These are phyloP conservation scores for Elsinoe australis DNA, from an alignment of 2,329 filamentous ascomycete species.

Conservation along the genomic window DNA sequence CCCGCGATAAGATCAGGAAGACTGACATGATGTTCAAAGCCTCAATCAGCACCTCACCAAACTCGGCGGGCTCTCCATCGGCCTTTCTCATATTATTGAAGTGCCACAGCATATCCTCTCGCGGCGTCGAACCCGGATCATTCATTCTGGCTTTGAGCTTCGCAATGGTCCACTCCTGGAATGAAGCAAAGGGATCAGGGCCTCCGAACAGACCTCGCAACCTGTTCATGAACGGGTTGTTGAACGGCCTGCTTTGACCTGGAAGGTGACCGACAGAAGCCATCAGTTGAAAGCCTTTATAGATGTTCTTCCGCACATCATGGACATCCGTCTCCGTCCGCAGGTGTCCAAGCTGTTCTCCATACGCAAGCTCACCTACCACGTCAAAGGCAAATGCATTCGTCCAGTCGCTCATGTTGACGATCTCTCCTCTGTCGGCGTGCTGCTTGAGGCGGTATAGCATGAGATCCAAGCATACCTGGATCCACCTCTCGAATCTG, in stretches of 20 bases:
- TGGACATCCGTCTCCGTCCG: neutral
- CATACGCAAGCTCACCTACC: conserved; percentile 20
- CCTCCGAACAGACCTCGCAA: neutral
- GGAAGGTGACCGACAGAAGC: conserved; percentile 18
- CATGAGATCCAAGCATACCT: conserved; percentile 29
- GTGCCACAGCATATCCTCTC: conserved; percentile 21
- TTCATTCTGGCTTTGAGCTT: conserved; percentile 15
- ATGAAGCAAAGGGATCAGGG: conserved; percentile 13
- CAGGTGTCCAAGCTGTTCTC: conserved; percentile 20
- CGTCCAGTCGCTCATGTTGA: conserved; percentile 21
- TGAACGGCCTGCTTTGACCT: conserved; percentile 17
- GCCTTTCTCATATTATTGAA: conserved; percentile 18
- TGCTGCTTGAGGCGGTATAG: conserved; percentile 21
- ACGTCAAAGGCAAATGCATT: conserved; percentile 22
- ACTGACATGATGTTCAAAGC: conserved; percentile 15
- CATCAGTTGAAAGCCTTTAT: neutral
- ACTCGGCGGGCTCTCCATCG: conserved; percentile 12
- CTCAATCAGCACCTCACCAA: conserved; percentile 18
- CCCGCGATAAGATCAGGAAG: too few relatives aligned
- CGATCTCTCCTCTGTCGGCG: conserved; percentile 22
- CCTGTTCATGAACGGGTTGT: conserved; percentile 10
- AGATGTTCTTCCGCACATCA: conserved; percentile 2
- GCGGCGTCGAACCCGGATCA: neutral
- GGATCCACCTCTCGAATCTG: conserved; percentile 33
- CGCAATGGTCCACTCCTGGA: conserved; percentile 18